Percentiles rank a stretch among this genome's conserved stretches.
These are phyloP conservation scores for Gossypium thurberi DNA, from an alignment of 345 rosid species.

Conservation along the genomic window DNA sequence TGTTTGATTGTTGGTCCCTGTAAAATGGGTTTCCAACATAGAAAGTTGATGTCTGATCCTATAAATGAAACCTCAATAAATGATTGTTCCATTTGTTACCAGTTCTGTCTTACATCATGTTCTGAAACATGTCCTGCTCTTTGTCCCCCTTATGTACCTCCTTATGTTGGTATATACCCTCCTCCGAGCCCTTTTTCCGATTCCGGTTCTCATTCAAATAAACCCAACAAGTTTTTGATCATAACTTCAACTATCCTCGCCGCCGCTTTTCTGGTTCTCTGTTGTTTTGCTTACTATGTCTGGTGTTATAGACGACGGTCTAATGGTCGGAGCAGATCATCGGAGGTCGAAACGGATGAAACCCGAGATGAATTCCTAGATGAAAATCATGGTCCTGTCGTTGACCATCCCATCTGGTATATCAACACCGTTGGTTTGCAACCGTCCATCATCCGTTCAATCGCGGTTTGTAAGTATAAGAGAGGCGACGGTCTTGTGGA, in stretches of 20 bases:
- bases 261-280: conserved; percentile 2
- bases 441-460: background rate
- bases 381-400: conserved; percentile 20
- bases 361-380: conserved; percentile 33
- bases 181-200: conserved; percentile 18
- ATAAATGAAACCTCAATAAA: background rate
- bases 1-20: background rate
- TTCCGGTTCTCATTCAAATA: background rate
- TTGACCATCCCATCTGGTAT: background rate
- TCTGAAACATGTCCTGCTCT: background rate
- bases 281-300: background rate
- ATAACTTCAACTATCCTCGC: background rate
- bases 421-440: background rate
- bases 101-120: background rate
- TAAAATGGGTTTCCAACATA: conserved; percentile 15
- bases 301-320: background rate
- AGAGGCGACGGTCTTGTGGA: background rate
- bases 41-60: conserved; percentile 7
- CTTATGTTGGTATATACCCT: background rate
- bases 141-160: background rate
- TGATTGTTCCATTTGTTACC: background rate
- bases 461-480: background rate
- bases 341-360: conserved; percentile 6
- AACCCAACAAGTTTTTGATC: background rate
- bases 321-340: background rate